Base-by-base conservation (phyloP, 2,329 filamentous ascomycete genomes). In the Colletotrichum kahawae region DNA sequence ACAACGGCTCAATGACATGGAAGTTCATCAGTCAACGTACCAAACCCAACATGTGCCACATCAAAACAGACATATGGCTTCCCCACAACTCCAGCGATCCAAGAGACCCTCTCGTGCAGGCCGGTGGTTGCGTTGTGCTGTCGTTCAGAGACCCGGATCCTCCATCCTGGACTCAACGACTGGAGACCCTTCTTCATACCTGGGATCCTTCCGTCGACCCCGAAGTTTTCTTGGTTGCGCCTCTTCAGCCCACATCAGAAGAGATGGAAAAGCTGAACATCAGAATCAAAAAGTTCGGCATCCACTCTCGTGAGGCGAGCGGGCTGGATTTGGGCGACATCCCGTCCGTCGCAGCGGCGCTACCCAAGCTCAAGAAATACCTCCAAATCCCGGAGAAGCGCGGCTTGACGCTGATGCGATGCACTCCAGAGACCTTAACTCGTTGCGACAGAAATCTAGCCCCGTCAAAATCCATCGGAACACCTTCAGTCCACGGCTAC, bases 11-110 rank as follows among this genome's bases (percentile, higher is more conserved):
- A 0, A 33, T 70, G 0, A 72, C 67, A 5, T 81, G 80, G 78
- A 78, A 77, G 1, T 81, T 82, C 29, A 75, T 82, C 54, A 82
- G 81, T 16, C 81, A 82, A 60, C 79, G 81, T 33, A 78, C 76
- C 0, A 78, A 76, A 56, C 77, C 77, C 2, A 57, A 43, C 38
- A 78, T 78, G 77, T 69, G 74, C 21, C 74, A 65, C 14, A 77
- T 77, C 21, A 63, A 57, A 4, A 71, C 76, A 7, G 77, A 78
- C 16, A 68, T 78, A 7, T 77, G 74, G 74, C 68, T 78, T 21
- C 77, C 77, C 0, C 66, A 43, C 33, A 54, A 71, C 8, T 6
- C n/a, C 0, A 66, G 67, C 29, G 51, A 60, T 18, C 9, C 6
- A 1, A 9, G n/a, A 2, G 74, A 78, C 27, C 43, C 68, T 12